Evolutionary conservation across 371 early-diverging fungal genomes (phyloP), one percentile per base, ranked within the genome.

Genomic region (Chytridiales sp.): DNA sequence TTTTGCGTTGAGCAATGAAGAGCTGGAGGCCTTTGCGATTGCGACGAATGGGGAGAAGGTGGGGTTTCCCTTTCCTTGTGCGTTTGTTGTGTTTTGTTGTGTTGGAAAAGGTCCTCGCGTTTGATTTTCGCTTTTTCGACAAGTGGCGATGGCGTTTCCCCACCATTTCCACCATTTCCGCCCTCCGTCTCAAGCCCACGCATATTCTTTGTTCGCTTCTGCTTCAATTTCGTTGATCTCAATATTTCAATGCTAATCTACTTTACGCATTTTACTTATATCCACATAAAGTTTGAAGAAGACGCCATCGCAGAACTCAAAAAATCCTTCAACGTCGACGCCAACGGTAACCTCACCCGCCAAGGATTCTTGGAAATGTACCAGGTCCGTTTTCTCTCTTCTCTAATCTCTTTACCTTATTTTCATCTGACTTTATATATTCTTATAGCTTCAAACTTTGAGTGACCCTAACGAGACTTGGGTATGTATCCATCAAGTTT

Each of bases 281-380:
- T 38, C 21, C 27, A 8, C 17, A 47, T 22, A 1, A 61, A 89
- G 87, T 89, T 89, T 68, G 85, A 86, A 35, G 79, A 86, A 59
- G 84, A 77, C 29, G 80, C 82, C 2, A 69, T 84, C 29, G 73
- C 76, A 40, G 86, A 89, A 68, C 84, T 87, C 34, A 64, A 67
- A 17, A 80, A 80, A 39, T 79, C 72, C 22, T 81, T 89, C 69
- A 81, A 85, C 62, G 65, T 78, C 30, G 78, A 81, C 56, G 69
- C 67, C 21, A 66, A 81, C 30, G 79, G 82, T 29, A 59, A 81
- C 26, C 59, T 89, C 50, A 83, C 86, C 1, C 70, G 67, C 40
- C 70, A 76, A 39, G 88, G 90, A 4, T 88, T 88, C 64, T 62
- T 87, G 52, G 82, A 89, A 68, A 85, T 89, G 84, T 85, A 85